Evolutionary conservation across 2,329 filamentous ascomycete genomes (phyloP).

Genomic region (Lomentospora prolificans): DNA sequence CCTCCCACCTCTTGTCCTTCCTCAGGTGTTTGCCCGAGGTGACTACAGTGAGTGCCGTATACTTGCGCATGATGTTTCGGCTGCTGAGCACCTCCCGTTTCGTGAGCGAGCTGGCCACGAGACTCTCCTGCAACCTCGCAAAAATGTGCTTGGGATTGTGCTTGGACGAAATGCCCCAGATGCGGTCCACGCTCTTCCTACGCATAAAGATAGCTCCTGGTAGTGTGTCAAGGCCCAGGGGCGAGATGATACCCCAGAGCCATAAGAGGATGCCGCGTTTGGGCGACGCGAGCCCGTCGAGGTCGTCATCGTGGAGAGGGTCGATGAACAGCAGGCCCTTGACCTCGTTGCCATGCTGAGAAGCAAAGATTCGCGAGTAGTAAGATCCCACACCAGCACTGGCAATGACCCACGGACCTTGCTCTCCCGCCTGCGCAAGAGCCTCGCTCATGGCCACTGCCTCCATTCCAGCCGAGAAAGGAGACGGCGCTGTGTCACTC

Average conservation of each 20-base stretch:
- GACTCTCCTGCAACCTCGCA: constrained; percentile 82
- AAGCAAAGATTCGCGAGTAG: constrained; percentile 84
- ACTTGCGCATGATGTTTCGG: constrained; percentile 65
- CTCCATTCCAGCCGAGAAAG: constrained; percentile 87
- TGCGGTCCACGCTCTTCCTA: constrained; percentile 69
- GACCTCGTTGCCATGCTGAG: constrained; percentile 66
- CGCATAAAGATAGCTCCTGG: constrained; percentile 74
- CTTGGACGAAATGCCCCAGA: constrained; percentile 71
- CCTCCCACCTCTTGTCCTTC: constrained; percentile 62
- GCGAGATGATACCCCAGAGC: constrained; percentile 76
- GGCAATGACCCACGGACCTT: constrained; percentile 80
- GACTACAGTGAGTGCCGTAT: constrained; percentile 69
- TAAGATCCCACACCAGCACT: constrained; percentile 81
- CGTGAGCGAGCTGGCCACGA: constrained; percentile 77
- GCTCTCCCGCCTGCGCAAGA: constrained; percentile 67
- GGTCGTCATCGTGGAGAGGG: constrained; percentile 77
- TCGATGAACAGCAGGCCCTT: constrained; percentile 78
- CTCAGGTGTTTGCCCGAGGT: constrained; percentile 68
- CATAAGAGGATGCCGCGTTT: constrained; percentile 75
- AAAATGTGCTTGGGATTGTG: constrained; percentile 80
- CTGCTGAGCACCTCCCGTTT: constrained; percentile 73
- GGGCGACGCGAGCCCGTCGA: constrained; percentile 56
- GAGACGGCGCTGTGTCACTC: constrained; percentile 85
- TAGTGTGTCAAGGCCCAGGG: constrained; percentile 74
- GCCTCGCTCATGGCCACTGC: constrained; percentile 82